These are phyloP conservation scores for Asterophora parasitica DNA, from an alignment of 768 basidiomycete genomes.

Conservation along the genomic window DNA sequence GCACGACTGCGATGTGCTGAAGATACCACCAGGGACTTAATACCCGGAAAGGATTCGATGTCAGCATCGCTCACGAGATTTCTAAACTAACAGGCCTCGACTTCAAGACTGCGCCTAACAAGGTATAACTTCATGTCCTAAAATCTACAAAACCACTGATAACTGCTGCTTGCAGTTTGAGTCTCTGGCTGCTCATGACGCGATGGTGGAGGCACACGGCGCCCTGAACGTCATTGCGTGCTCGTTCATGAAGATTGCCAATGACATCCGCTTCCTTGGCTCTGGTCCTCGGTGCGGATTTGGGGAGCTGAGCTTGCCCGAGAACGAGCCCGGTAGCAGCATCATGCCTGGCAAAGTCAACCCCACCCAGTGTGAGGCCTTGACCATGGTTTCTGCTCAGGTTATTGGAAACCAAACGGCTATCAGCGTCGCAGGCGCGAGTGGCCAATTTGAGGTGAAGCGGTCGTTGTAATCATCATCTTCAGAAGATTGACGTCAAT, in stretches of 20 bases:
- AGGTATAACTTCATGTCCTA: slow-evolving; percentile 43
- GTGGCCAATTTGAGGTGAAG: slow-evolving; percentile 93
- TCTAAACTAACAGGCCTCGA: slow-evolving; percentile 85
- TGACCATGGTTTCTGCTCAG: slow-evolving; percentile 98
- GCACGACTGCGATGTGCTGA: neutral
- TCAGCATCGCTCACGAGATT: slow-evolving; percentile 88
- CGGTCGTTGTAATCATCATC: neutral
- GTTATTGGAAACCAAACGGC: slow-evolving; percentile 97
- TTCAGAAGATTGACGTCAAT: neutral
- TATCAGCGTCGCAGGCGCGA: slow-evolving; percentile 88
- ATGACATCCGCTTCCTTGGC: slow-evolving; percentile 96
- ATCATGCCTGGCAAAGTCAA: slow-evolving; percentile 99
- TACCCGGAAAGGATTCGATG: slow-evolving; percentile 95
- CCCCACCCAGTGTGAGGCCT: slow-evolving; percentile 97
- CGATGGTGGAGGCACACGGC: slow-evolving; percentile 94
- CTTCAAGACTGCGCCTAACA: slow-evolving; percentile 98
- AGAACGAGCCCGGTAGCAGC: slow-evolving; percentile 98
- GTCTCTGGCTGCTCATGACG: slow-evolving; percentile 96
- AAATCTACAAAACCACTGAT: neutral
- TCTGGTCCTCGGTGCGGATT: slow-evolving; percentile 98
- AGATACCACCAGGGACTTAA: slow-evolving; percentile 72
- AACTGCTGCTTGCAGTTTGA: slow-evolving; percentile 63
- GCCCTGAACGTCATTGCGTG: slow-evolving; percentile 95
- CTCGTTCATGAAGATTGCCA: slow-evolving; percentile 98
- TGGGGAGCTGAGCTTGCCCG: slow-evolving; percentile 90